Base-by-base conservation (phyloP, 192 early-diverging fungal genomes). In the Chytriomyces hyalinus region DNA sequence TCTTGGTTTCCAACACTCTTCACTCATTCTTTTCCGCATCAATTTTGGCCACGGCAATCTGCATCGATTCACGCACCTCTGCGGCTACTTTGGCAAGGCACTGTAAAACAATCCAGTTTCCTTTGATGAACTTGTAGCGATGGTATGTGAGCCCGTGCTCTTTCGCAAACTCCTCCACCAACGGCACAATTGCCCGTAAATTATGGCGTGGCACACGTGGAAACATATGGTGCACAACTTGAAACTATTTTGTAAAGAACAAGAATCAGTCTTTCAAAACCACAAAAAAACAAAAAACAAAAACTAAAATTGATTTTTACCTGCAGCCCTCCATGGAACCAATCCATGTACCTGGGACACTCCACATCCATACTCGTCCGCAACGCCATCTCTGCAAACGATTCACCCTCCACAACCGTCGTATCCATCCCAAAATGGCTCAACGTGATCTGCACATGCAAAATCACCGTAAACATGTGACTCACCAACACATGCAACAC, bases 241-340 rank as follows among this genome's bases (percentile, higher is more conserved):
- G 97, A 86, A 91, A 98, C 83, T 87, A 76, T 26, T 36, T 36
- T 0, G 4, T 36, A 4, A 36, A 36, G 1, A 4, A 36, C 0
- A 36, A 36, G 36, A 36, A 20, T 57, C 15, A 13, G 53, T 57
- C 28, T 24, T 26, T 5, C 28, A 65, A 17, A 24, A 4, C 24
- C 36, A 36, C 24, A 26, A 26, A 68, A 8, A n/a, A 68, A 67
- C 0, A 76, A 1, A 57, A 65, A 65, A 50, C 0, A 28, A 7
- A 61, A 77, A 0, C 0, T 26, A n/a, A n/a, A n/a, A n/a, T 45
- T 15, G 9, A 20, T 28, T 46, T 5, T 26, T 61, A 84, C 84
- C 82, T 98, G 96, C 22, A 98, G 87, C 2, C 95, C 97, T 67
- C 97, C 97, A 74, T 98, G 97, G 90, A 96, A 95, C 95, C 95